Evolutionary conservation across 306 rosid species (phyloP).

Genomic region (Astragalus glycyphyllos): DNA sequence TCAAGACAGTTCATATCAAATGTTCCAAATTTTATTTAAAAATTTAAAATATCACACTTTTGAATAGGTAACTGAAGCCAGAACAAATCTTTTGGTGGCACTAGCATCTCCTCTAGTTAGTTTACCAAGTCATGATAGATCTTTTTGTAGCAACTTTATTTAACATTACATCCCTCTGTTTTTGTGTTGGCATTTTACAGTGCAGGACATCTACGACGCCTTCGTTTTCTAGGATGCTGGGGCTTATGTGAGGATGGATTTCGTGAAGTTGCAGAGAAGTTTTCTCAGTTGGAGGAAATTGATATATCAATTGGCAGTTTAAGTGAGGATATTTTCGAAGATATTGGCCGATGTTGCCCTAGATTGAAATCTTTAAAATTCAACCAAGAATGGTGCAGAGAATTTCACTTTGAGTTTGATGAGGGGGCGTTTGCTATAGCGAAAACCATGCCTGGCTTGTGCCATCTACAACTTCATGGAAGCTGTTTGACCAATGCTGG

Average conservation of each 20-base stretch:
- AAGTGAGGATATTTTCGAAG: slow-evolving; percentile 46
- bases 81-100: background rate
- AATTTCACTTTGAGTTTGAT: slow-evolving; percentile 36
- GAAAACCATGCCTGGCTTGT: slow-evolving; percentile 51
- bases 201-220: slow-evolving; percentile 47
- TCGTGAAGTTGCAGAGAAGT: slow-evolving; percentile 47
- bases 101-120: background rate
- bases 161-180: background rate
- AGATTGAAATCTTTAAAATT: slow-evolving; percentile 51
- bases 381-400: slow-evolving; percentile 31
- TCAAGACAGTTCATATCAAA: too few relatives aligned
- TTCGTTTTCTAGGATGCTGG: slow-evolving; percentile 50
- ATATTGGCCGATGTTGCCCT: slow-evolving; percentile 61
- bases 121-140: background rate
- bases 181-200: slow-evolving; percentile 46
- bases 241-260: slow-evolving; percentile 53
- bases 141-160: slow-evolving; percentile 18
- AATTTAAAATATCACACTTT: background rate
- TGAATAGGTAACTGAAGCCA: background rate
- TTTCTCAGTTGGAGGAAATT: slow-evolving; percentile 67
- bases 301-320: slow-evolving; percentile 47
- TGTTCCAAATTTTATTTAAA: background rate
- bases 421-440: slow-evolving; percentile 57
- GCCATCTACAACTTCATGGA: slow-evolving; percentile 65
- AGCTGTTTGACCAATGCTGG: slow-evolving; percentile 61